A percentile compares a stretch with the other conserved stretches of the same genome.
Evolutionary conservation across 768 basidiomycete species (phyloP).

Genomic region (Psilocybe cubensis): DNA sequence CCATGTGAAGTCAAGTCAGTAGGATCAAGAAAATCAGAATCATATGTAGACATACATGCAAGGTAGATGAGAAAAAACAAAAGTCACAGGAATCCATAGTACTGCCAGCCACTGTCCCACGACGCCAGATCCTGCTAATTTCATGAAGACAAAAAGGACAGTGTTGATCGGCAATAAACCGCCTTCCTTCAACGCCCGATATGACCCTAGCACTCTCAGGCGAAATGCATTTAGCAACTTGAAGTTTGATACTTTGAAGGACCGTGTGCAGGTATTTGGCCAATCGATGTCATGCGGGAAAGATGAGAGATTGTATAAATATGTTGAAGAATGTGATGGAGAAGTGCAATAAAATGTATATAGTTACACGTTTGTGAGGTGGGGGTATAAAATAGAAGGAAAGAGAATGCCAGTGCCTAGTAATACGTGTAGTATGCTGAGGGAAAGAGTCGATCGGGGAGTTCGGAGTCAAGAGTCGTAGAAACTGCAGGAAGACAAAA

Average conservation of each 20-base stretch:
- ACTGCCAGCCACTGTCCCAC: not conserved
- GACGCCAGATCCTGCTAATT: not conserved
- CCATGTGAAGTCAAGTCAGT: not conserved
- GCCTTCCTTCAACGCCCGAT: not conserved
- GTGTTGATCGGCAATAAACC: not conserved
- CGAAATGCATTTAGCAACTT: not conserved
- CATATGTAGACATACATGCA: not conserved
- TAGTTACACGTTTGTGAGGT: conserved; percentile 5
- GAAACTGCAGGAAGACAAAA: not conserved
- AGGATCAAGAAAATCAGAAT: not conserved
- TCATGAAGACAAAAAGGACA: not conserved
- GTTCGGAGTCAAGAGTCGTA: not conserved
- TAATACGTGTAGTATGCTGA: not conserved
- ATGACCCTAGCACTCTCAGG: not conserved
- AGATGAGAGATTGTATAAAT: no score
- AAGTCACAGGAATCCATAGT: not conserved
- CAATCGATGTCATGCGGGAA: no score
- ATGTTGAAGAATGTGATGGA: conserved; percentile 5
- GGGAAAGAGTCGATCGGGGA: not conserved
- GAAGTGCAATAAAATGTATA: conserved; percentile 4
- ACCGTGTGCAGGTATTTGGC: no score
- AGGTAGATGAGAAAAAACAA: not conserved
- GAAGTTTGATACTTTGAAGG: not conserved
- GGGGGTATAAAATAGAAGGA: not conserved
- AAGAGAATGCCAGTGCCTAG: not conserved